Percentiles rank a stretch among this genome's conserved stretches.
phyloP scores from a whole-genome alignment of 768 basidiomycete genomes.

The Lentinula boryana region DNA sequence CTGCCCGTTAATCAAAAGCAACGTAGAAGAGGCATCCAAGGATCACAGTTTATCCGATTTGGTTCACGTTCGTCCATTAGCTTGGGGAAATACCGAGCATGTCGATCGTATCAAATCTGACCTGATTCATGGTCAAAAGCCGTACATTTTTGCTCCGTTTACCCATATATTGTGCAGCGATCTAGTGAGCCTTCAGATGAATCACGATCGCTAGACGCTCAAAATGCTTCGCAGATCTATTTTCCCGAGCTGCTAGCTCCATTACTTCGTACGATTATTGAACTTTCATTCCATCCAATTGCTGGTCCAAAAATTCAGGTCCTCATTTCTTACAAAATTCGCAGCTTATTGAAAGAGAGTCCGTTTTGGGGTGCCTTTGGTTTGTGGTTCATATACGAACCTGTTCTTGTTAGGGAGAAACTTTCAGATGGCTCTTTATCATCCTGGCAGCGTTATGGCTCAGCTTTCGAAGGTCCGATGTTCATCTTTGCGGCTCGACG shows the following conservation, averaged over 20 bases:
- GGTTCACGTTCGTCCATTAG: conserved; percentile 49
- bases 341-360: conserved; percentile 66
- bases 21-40: conserved; percentile 19
- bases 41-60: conserved; percentile 7
- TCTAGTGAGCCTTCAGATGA: conserved; percentile 46
- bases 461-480: conserved; percentile 33
- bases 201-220: not conserved
- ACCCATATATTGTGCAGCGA: conserved; percentile 83
- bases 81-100: conserved; percentile 61
- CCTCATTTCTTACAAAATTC: conserved; percentile 71
- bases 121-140: conserved; percentile 16
- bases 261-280: conserved; percentile 67
- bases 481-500: conserved; percentile 63
- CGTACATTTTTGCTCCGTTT: conserved; percentile 10
- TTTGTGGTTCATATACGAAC: conserved; percentile 64
- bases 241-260: conserved; percentile 79
- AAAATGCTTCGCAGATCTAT: conserved; percentile 52
- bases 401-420: conserved; percentile 34
- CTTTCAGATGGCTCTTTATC: not conserved
- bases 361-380: conserved; percentile 80
- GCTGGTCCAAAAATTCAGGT: conserved; percentile 23
- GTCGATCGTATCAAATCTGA: conserved; percentile 32
- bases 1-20: conserved; percentile 37
- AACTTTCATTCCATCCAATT: conserved; percentile 56
- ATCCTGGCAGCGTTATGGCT: conserved; percentile 37